Base-by-base conservation (phyloP, 768 basidiomycete species). In the Leucocoprinus birnbaumii region DNA sequence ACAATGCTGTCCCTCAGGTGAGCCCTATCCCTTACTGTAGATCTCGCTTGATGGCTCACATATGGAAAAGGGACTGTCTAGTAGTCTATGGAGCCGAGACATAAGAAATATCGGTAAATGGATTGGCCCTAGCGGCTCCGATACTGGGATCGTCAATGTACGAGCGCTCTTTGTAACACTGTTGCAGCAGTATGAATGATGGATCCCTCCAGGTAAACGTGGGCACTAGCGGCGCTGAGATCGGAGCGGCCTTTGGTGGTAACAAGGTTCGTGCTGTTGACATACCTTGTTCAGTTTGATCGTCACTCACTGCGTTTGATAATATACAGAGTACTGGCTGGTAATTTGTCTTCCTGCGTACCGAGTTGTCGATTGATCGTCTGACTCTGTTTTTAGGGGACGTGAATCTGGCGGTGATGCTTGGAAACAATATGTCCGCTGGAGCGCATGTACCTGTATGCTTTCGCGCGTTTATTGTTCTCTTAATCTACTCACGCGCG, bases 371-470 rank as follows among this genome's bases (percentile, higher is more conserved):
- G 4, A n/a, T 38, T 38, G 38, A 38, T 16, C 38, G 11, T 38
- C 38, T 13, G 13, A 38, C n/a, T 38, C 9, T n/a, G 57, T 60
- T 59, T 64, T 34, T 60, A 89, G 89, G 94, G 96, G 96, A 18
- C 85, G 96, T 47, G 96, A 98, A 74, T 93, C 91, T 6, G 96
- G 96, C 37, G 95, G 95, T 50, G 96, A 98, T 70, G 89, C 95
- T n/a, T 98, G 96, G 96, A 94, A 95, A 69, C 91, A 96, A 69
- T 94, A 94, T 62, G 89, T 94, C 38, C 84, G 92, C 49, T 95
- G 91, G 91, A 87, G 87, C 69, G 84, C 89, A 44, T 94, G 91
- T 68, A 97, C 95, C 10, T 73, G 80, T 80, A 64, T 48, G 76
- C 68, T 47, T n/a, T 34, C 18, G 19, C 21, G 35, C 19, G 43